A percentile compares a stretch with the other conserved stretches of the same genome.
phyloP scores from a whole-genome alignment of 768 basidiomycete genomes.

The Suillus clintonianus region DNA sequence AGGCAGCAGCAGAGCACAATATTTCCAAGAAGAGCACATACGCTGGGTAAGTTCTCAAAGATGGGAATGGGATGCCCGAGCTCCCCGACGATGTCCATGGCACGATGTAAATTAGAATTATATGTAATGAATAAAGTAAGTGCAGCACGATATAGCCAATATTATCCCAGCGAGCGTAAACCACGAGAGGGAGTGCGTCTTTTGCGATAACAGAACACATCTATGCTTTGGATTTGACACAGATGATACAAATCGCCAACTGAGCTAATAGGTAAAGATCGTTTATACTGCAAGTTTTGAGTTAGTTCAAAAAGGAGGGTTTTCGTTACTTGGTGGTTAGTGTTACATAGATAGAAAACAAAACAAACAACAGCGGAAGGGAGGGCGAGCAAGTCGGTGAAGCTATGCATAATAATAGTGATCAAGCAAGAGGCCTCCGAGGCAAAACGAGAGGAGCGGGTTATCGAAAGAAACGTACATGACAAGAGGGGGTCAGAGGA shows the following conservation, averaged over 20 bases:
- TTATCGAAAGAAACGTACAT: conserved; percentile 11
- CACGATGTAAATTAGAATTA: not conserved
- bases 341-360: conserved; percentile 13
- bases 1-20: not conserved
- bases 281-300: conserved; percentile 10
- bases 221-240: not conserved
- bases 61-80: not conserved
- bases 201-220: not conserved
- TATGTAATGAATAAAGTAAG: not conserved
- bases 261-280: not conserved
- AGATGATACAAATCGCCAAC: not conserved
- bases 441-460: not conserved
- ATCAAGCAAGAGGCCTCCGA: conserved; percentile 3
- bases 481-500: conserved; percentile 16
- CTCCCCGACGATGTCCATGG: not conserved
- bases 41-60: not conserved
- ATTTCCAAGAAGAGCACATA: not conserved
- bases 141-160: no score
- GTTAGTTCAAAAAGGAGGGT: conserved; percentile 19
- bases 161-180: not conserved
- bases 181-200: not conserved
- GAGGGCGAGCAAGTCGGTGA: not conserved
- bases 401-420: conserved; percentile 4
- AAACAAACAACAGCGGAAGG: conserved; percentile 8
- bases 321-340: conserved; percentile 23